phyloP scores from a whole-genome alignment of 2,329 filamentous ascomycete genomes.

The Ophiostoma pallidulum region DNA sequence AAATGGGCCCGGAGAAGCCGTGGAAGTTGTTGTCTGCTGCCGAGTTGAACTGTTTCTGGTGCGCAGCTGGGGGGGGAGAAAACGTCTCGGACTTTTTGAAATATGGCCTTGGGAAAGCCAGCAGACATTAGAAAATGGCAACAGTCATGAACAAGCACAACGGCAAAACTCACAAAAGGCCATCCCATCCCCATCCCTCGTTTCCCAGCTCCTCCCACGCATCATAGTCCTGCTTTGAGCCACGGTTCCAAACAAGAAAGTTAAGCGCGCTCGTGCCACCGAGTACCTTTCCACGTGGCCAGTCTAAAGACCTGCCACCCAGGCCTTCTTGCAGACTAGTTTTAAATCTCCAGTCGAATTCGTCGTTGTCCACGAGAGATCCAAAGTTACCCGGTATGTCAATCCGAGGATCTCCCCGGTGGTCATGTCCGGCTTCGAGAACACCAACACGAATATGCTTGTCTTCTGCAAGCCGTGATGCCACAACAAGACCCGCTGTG shows the following conservation, averaged over 20 bases:
- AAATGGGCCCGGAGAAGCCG: neutral
- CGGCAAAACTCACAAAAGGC: neutral
- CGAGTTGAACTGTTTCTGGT: neutral
- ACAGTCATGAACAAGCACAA: too few species aligned
- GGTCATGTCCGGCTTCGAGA: constrained; percentile 31
- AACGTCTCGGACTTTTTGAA: neutral
- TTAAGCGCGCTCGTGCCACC: constrained; percentile 57
- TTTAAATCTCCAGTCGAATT: constrained; percentile 33
- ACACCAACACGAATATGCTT: constrained; percentile 32
- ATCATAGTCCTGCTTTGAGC: constrained; percentile 40
- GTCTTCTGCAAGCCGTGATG: constrained; percentile 37
- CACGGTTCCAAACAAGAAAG: constrained; percentile 45
- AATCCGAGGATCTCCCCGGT: constrained; percentile 20
- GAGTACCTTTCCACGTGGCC: constrained; percentile 35
- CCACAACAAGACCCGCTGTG: constrained; percentile 40
- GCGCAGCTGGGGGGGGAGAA: neutral
- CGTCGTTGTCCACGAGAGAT: constrained; percentile 24
- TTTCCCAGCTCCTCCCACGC: constrained; percentile 50
- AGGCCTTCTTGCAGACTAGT: constrained; percentile 30
- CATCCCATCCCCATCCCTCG: constrained; percentile 47
- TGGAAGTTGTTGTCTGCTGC: neutral
- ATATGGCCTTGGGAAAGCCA: neutral
- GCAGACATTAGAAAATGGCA: neutral
- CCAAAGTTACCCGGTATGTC: constrained; percentile 30
- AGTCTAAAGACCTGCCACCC: constrained; percentile 30